These are phyloP conservation scores for Xylona heveae DNA, from an alignment of 495 filamentous ascomycete species.

Conservation along the genomic window DNA sequence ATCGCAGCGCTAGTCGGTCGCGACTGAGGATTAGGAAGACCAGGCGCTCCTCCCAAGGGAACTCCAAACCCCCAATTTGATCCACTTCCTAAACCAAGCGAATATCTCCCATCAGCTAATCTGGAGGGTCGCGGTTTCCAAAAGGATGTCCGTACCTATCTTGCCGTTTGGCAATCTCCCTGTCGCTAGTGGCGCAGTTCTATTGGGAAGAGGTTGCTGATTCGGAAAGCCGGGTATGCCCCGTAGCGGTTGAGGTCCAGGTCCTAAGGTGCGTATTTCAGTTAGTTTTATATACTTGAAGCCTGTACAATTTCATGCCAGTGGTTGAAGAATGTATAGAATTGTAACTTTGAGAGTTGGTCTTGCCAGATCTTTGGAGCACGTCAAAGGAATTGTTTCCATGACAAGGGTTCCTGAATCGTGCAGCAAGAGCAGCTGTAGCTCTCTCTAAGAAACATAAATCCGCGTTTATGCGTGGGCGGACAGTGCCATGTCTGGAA, in stretches of 20 bases:
- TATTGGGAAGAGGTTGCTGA: conserved; percentile 41
- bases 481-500: too few relatives aligned
- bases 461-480: too few relatives aligned
- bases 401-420: too few relatives aligned
- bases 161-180: conserved; percentile 55
- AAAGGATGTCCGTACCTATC: conserved; percentile 31
- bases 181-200: conserved; percentile 33
- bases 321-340: too few relatives aligned
- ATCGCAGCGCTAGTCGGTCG: conserved; percentile 33
- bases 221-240: conserved; percentile 48
- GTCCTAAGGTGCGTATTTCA: too few relatives aligned
- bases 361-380: too few relatives aligned
- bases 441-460: too few relatives aligned
- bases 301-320: too few relatives aligned
- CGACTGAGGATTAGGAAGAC: conserved; percentile 35
- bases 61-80: conserved; percentile 58
- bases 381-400: too few relatives aligned
- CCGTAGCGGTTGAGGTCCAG: conserved; percentile 46
- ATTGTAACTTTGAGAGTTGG: too few relatives aligned
- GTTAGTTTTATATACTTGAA: too few relatives aligned
- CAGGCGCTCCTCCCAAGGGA: conserved; percentile 45
- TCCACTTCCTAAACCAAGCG: conserved; percentile 31
- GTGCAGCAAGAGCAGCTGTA: too few relatives aligned
- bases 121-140: conserved; percentile 4
- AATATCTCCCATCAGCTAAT: conserved; percentile 9